Evolutionary conservation across 225 moss, liverwort and hornwort genomes (phyloP), one percentile per base, ranked within the genome.

Genomic region (Pleurozium schreberi): DNA sequence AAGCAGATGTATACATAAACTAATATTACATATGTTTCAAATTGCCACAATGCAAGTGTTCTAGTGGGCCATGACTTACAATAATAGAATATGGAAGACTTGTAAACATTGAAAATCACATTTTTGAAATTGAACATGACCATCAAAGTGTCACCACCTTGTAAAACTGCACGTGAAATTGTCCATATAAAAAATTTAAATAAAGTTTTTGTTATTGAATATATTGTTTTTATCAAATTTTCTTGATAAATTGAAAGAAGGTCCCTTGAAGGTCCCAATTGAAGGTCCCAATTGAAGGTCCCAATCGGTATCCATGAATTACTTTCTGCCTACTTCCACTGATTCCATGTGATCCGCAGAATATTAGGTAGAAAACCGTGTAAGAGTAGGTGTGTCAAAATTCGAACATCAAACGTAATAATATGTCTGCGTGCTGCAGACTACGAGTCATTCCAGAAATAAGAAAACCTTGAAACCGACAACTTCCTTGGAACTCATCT

Each of bases 21-120:
- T 47, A 23, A 7, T 42, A 42, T 42, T 42, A 7, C 6, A 0
- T 11, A 11, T 49, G 12, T 18, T 74, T 74, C 7, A 49, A 0
- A 74, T 1, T 49, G 19, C 74, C 18, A 49, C 1, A 0, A 47
- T 33, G 33, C 0, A 75, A 0, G 12, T 75, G 20, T 8, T 12
- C 8, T 49, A 3, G 0, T 12, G 33, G 3, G 12, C 8, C 12
- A 49, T 3, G 2, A 4, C 12, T 19, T 49, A 33, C 7, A 73
- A 9, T 30, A 14, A 11, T 47, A 1, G 2, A 47, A 0, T 47
- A 45, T 18, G 1, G 1, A 30, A 0, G 30, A 74, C 11, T 47
- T 45, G 6, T 18, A 18, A 30, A 47, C 45, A 73, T 30, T 47
- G 0, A 31, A 2, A 49, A 47, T 49, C 7, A 31, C 31, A 45